phyloP scores from a whole-genome alignment of 139 green algal genomes.

The Tetradesmus obliquus region DNA sequence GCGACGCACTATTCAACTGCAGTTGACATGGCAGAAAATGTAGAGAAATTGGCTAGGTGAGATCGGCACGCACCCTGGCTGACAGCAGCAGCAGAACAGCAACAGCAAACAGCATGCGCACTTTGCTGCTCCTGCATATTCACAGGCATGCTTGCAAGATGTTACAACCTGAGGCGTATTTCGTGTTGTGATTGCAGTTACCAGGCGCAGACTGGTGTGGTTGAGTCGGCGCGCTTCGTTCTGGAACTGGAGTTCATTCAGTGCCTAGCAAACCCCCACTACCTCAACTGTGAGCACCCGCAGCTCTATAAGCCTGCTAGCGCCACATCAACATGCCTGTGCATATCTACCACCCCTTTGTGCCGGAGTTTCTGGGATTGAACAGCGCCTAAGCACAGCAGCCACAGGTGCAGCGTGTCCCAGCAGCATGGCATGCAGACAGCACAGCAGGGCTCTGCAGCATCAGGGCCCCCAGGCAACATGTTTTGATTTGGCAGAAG shows the following conservation, averaged over 20 bases:
- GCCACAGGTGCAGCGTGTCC: background rate
- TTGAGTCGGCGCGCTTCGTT: conserved; percentile 72
- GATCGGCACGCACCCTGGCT: background rate
- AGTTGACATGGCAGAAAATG: background rate
- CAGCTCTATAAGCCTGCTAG: no score
- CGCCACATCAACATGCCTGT: background rate
- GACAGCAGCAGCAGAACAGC: background rate
- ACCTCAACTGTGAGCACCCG: conserved; percentile 87
- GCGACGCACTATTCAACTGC: background rate
- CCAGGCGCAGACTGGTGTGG: conserved; percentile 38
- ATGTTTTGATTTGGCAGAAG: conserved; percentile 86
- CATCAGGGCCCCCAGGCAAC: conserved; percentile 87
- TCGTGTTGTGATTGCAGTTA: background rate
- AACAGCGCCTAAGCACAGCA: no score
- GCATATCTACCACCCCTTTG: background rate
- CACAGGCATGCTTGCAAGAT: background rate
- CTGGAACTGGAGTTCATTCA: conserved; percentile 97
- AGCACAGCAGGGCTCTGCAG: background rate
- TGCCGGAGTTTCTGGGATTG: background rate
- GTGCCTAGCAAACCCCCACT: conserved; percentile 90
- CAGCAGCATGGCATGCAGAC: background rate
- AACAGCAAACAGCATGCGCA: background rate
- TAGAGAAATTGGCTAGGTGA: background rate
- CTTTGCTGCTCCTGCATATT: background rate
- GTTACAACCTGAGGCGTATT: background rate